These are phyloP conservation scores for Entomophthora muscae DNA, from an alignment of 371 early-diverging fungal genomes.

Conservation along the genomic window DNA sequence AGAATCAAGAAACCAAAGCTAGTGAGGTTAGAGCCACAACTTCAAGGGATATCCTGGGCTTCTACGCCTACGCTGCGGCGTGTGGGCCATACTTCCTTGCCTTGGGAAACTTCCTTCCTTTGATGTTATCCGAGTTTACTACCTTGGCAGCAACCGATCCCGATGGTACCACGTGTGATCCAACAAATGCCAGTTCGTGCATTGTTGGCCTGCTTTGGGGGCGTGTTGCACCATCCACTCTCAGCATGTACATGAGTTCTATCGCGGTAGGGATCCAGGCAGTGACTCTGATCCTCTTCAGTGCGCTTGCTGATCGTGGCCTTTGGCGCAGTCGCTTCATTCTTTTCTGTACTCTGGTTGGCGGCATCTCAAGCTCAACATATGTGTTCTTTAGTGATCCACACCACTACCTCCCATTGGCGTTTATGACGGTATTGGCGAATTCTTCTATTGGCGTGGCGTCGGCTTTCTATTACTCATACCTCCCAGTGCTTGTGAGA, in stretches of 20 bases:
- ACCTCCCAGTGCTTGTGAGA: constrained; percentile 29
- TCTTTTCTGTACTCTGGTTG: constrained; percentile 14
- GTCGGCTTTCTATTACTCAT: constrained; percentile 33
- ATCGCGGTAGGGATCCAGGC: constrained; percentile 29
- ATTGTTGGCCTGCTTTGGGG: not conserved
- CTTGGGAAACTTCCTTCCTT: not conserved
- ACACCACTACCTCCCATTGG: constrained; percentile 20
- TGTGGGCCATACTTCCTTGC: not conserved
- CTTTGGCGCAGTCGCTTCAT: constrained; percentile 25
- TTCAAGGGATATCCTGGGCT: not conserved
- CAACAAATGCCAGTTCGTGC: not conserved
- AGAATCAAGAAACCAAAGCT: too few species aligned
- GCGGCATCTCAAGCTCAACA: constrained; percentile 16
- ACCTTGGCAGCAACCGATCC: not conserved
- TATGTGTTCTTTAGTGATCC: constrained; percentile 14
- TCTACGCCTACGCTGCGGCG: not conserved
- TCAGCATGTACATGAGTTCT: not conserved
- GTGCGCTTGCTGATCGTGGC: constrained; percentile 40
- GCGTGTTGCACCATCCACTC: not conserved
- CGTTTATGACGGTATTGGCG: constrained; percentile 21
- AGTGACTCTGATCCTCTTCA: constrained; percentile 30
- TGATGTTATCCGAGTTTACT: not conserved
- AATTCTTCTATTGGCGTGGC: constrained; percentile 28
- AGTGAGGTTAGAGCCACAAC: not conserved
- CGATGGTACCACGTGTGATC: not conserved